Evolutionary conservation across 805 yeast species (phyloP).

Genomic region (Cyberlindnera maritima): DNA sequence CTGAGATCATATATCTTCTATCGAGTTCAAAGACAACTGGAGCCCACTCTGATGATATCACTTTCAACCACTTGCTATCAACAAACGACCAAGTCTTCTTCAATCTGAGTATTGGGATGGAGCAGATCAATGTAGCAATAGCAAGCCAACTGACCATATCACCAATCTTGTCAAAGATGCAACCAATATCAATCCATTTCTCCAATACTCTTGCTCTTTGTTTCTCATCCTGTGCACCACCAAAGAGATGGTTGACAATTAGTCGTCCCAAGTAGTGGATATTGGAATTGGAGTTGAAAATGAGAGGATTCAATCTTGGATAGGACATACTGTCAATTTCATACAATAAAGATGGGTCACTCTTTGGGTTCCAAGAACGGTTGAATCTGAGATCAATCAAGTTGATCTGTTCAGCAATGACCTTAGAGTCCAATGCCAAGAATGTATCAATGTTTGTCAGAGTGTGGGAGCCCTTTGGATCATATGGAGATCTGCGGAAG

Average conservation of each 20-base stretch:
- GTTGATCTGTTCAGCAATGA: conserved; percentile 62
- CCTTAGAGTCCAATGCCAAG: conserved; percentile 48
- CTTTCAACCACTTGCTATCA: conserved; percentile 52
- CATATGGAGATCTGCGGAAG: conserved; percentile 21
- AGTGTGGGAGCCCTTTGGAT: conserved; percentile 25
- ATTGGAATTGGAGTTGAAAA: conserved; percentile 63
- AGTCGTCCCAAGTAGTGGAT: conserved; percentile 78
- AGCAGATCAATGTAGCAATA: conserved; percentile 77
- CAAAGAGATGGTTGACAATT: conserved; percentile 65
- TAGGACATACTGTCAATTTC: conserved; percentile 34
- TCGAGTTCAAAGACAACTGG: conserved; percentile 89
- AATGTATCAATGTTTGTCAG: conserved; percentile 43
- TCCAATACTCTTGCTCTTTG: conserved; percentile 63
- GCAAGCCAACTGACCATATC: conserved; percentile 96
- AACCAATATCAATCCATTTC: conserved; percentile 86
- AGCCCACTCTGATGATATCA: conserved; percentile 81
- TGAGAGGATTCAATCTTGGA: conserved; percentile 65
- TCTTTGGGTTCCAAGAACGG: conserved; percentile 71
- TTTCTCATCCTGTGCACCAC: conserved; percentile 35
- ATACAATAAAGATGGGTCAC: conserved; percentile 73
- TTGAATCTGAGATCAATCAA: conserved; percentile 65
- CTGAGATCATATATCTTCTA: conserved; percentile 61
- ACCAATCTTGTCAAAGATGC: conserved; percentile 71
- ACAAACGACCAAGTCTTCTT: conserved; percentile 73
- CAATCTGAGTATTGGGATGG: conserved; percentile 77